Conservation (phyloP, 148 eudicot genomes). For the Nepenthes mirabilis region DNA sequence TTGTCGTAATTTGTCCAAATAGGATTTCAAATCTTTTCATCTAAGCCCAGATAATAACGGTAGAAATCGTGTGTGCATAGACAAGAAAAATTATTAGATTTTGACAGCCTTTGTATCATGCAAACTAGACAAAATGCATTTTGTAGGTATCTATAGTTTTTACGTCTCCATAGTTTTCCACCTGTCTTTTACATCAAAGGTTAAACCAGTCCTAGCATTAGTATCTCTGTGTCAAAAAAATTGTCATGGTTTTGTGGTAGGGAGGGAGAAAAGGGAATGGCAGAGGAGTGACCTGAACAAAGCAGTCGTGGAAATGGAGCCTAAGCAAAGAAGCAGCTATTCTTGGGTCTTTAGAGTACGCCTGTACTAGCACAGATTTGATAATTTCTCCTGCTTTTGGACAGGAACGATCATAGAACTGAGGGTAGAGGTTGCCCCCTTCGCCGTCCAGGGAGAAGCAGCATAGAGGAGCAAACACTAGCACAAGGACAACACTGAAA, state of each 20-base stretch:
- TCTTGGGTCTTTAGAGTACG: conserved; percentile 52
- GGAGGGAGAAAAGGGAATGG: neutral
- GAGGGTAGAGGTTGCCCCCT: conserved; percentile 55
- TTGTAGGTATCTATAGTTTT: too few species aligned
- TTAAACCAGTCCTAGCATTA: neutral
- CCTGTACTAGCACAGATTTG: conserved; percentile 47
- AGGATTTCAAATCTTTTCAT: too few species aligned
- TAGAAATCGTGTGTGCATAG: too few species aligned
- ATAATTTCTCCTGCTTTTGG: conserved; percentile 50
- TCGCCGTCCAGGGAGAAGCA: conserved; percentile 22
- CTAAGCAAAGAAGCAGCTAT: conserved; percentile 84
- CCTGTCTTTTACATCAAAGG: too few species aligned
- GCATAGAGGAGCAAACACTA: conserved; percentile 22
- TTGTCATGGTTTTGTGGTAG: neutral
- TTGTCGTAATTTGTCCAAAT: too few species aligned
- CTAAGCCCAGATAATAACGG: too few species aligned
- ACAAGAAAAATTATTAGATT: too few species aligned
- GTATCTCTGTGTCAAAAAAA: neutral
- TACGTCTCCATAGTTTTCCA: too few species aligned
- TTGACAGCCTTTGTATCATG: too few species aligned
- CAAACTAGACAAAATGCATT: too few species aligned
- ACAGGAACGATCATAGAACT: conserved; percentile 63
- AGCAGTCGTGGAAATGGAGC: conserved; percentile 83
- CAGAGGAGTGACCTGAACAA: conserved; percentile 39
- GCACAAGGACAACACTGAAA: conserved; percentile 13